phyloP scores from a whole-genome alignment of 2,329 filamentous ascomycete species.

The Herpotrichia juniperi region DNA sequence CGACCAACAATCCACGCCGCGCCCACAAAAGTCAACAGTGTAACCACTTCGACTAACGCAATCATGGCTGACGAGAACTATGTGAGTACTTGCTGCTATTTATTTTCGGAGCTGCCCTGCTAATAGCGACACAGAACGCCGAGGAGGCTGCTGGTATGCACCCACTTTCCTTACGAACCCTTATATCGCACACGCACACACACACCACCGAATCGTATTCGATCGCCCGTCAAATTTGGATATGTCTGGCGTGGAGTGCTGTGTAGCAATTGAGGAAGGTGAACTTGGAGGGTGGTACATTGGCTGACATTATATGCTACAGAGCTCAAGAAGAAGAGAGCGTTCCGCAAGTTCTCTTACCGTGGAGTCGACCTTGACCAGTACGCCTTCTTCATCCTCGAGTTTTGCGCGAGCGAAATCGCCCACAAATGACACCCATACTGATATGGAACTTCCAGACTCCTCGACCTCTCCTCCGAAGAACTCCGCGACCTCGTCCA shows the following conservation, averaged over 20 bases:
- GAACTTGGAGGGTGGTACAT: constrained; percentile 11
- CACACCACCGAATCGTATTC: not conserved
- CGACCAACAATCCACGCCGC: constrained; percentile 39
- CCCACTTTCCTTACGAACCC: constrained; percentile 17
- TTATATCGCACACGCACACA: constrained; percentile 9
- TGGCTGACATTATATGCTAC: constrained; percentile 35
- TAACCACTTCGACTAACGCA: constrained; percentile 57
- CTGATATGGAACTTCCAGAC: constrained; percentile 62
- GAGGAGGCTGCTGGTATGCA: constrained; percentile 86
- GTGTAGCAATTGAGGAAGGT: not conserved
- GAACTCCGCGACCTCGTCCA: constrained; percentile 99
- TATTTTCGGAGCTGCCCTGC: constrained; percentile 17
- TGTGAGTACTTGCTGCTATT: constrained; percentile 63
- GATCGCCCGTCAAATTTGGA: not conserved
- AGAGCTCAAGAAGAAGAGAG: constrained; percentile 99
- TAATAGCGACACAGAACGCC: constrained; percentile 71
- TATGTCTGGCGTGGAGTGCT: not conserved
- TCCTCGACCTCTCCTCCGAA: constrained; percentile 97
- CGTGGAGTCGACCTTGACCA: constrained; percentile 99
- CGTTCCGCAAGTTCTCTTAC: constrained; percentile 99
- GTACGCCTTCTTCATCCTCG: constrained; percentile 64
- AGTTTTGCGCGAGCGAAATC: not conserved
- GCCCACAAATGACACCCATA: constrained; percentile 4
- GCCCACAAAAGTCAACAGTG: constrained; percentile 45
- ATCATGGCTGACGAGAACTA: constrained; percentile 90